These are phyloP conservation scores for Conticribra guillardii DNA, from an alignment of 108 stramenopile genomes.

Conservation along the genomic window DNA sequence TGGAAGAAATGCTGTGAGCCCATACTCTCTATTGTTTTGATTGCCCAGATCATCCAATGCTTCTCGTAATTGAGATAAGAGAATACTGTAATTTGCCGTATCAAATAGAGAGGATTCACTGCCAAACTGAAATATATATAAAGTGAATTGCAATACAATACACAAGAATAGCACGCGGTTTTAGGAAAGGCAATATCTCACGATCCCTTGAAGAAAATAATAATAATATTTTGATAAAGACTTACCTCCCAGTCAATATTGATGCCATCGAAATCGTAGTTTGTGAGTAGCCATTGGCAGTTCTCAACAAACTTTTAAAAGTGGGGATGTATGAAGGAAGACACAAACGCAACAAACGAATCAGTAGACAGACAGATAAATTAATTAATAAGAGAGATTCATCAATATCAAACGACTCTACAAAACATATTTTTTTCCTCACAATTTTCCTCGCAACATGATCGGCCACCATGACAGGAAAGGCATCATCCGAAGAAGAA, in stretches of 20 bases:
- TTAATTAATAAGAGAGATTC: too few species aligned
- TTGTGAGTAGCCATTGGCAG: conserved; percentile 17
- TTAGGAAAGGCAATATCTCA: too few species aligned
- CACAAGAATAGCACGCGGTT: too few species aligned
- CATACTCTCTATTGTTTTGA: background rate
- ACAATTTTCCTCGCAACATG: conserved; percentile 15
- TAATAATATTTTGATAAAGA: background rate
- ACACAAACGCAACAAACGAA: too few species aligned
- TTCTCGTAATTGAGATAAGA: conserved; percentile 10
- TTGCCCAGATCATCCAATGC: conserved; percentile 11
- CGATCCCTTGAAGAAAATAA: too few species aligned
- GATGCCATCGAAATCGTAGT: conserved; percentile 33
- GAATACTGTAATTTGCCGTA: conserved; percentile 29
- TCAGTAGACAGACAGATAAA: too few species aligned
- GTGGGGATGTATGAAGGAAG: too few species aligned
- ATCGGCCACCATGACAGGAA: conserved; percentile 17
- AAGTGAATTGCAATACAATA: background rate
- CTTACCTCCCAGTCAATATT: conserved; percentile 34
- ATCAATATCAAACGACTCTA: background rate
- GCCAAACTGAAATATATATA: background rate
- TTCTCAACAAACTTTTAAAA: conserved; percentile 20
- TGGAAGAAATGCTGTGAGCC: conserved; percentile 29
- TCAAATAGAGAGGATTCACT: conserved; percentile 15
- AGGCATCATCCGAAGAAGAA: conserved; percentile 3
- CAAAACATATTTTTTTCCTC: background rate